A percentile compares a stretch with the other conserved stretches of the same genome.
Evolutionary conservation across 1,284 basidiomycete species (phyloP).

Genomic region (Papiliotrema terrestris): DNA sequence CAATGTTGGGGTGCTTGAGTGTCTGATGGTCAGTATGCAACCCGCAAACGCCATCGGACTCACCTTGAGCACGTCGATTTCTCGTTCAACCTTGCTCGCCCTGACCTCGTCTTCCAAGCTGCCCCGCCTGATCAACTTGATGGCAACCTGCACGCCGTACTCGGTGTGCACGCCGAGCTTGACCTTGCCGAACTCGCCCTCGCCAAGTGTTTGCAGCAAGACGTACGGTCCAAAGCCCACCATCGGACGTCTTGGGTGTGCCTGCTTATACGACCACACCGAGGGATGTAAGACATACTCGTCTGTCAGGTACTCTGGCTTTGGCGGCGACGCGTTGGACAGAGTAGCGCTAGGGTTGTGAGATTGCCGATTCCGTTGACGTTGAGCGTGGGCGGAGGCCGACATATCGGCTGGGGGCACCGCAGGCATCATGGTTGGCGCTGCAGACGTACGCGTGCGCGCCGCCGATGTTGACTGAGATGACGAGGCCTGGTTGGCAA

Average conservation of each 20-base stretch:
- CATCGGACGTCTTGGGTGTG: conserved; percentile 77
- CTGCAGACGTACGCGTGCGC: conserved; percentile 6
- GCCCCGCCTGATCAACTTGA: conserved; percentile 93
- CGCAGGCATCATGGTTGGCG: not conserved
- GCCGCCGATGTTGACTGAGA: conserved; percentile 25
- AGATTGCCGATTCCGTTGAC: conserved; percentile 34
- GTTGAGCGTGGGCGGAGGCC: conserved; percentile 10
- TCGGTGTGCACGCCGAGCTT: conserved; percentile 92
- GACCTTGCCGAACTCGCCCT: conserved; percentile 99
- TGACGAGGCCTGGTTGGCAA: conserved; percentile 2
- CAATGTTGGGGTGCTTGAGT: conserved; percentile 97
- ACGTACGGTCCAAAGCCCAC: conserved; percentile 93
- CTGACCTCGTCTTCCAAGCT: conserved; percentile 83
- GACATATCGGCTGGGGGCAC: not conserved
- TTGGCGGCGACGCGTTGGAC: conserved; percentile 28
- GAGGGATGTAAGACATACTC: conserved; percentile 64
- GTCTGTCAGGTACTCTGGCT: conserved; percentile 42
- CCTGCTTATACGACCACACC: conserved; percentile 74
- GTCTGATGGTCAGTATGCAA: conserved; percentile 54
- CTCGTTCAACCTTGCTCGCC: conserved; percentile 93
- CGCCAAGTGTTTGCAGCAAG: conserved; percentile 90
- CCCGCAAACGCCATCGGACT: conserved; percentile 34
- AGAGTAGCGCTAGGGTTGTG: conserved; percentile 41
- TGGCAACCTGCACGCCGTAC: conserved; percentile 98
- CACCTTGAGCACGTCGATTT: conserved; percentile 94